Evolutionary conservation across 2,329 filamentous ascomycete species (phyloP).

Genomic region (Fusarium sp.): DNA sequence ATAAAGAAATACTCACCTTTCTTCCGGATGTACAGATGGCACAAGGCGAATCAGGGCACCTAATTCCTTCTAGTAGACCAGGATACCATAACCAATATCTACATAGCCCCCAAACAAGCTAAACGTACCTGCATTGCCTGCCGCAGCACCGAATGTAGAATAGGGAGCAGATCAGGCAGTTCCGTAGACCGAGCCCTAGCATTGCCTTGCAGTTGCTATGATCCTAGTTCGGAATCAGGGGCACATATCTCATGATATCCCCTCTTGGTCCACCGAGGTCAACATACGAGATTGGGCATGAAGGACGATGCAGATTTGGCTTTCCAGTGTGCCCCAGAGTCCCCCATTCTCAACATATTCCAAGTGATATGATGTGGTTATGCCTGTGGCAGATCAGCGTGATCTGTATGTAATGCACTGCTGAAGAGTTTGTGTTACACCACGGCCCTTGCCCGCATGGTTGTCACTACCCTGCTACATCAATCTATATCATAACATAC

Average conservation of each 20-base stretch:
- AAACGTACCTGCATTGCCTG: too few species aligned
- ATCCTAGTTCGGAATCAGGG: background rate
- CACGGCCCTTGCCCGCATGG: background rate
- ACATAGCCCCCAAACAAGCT: too few species aligned
- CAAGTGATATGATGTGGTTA: background rate
- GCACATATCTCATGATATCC: background rate
- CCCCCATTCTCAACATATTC: background rate
- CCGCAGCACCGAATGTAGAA: background rate
- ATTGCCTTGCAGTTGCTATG: background rate
- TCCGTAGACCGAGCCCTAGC: background rate
- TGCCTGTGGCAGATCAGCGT: background rate
- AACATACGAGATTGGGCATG: background rate
- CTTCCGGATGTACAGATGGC: background rate
- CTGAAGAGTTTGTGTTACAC: background rate
- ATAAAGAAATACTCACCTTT: too few species aligned
- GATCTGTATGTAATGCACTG: background rate
- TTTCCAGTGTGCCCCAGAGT: too few species aligned
- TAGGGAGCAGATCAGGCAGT: background rate
- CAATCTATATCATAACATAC: slow-evolving; percentile 1
- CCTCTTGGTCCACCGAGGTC: background rate
- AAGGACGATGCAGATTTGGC: background rate
- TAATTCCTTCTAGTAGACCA: background rate
- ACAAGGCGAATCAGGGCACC: background rate
- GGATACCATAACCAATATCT: too few species aligned
- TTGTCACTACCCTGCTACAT: background rate